These are phyloP conservation scores for Nemania serpens DNA, from an alignment of 2,329 filamentous ascomycete species.

Conservation along the genomic window DNA sequence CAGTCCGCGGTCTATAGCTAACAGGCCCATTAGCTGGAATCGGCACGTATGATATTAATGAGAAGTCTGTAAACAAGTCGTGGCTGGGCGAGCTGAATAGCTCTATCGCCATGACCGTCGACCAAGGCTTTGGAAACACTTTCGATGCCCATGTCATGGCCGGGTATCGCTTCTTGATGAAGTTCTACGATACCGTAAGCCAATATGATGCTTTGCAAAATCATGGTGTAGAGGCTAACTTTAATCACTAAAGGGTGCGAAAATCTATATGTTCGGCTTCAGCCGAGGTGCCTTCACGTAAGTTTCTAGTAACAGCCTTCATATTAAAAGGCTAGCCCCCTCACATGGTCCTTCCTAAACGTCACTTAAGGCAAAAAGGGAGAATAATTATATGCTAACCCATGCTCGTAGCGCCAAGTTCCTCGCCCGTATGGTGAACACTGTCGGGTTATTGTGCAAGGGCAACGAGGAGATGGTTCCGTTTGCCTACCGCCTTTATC, in stretches of 20 bases:
- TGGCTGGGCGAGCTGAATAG: constrained; percentile 43
- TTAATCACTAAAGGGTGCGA: constrained; percentile 45
- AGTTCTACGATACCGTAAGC: constrained; percentile 50
- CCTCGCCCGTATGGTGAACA: constrained; percentile 56
- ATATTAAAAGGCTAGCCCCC: background rate
- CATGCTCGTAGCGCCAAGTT: constrained; percentile 47
- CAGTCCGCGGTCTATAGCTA: background rate
- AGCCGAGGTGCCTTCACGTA: constrained; percentile 56
- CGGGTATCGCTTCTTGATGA: constrained; percentile 60
- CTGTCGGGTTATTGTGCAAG: constrained; percentile 53
- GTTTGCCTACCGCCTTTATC: constrained; percentile 53
- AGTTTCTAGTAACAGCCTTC: background rate
- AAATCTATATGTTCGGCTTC: constrained; percentile 61
- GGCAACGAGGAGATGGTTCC: constrained; percentile 60
- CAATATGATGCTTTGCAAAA: background rate
- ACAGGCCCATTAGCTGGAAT: constrained; percentile 47
- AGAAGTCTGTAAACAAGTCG: constrained; percentile 47
- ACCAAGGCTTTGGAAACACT: constrained; percentile 50
- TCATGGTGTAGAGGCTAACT: background rate
- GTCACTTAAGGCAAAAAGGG: no score
- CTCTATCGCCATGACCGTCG: constrained; percentile 46
- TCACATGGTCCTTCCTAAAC: background rate
- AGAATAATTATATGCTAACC: background rate
- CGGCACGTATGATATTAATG: constrained; percentile 54
- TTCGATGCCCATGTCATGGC: constrained; percentile 58